Evolutionary conservation across 2,329 filamentous ascomycete genomes (phyloP), one percentile per base, ranked within the genome.

Genomic region (Metarhizium brunneum): DNA sequence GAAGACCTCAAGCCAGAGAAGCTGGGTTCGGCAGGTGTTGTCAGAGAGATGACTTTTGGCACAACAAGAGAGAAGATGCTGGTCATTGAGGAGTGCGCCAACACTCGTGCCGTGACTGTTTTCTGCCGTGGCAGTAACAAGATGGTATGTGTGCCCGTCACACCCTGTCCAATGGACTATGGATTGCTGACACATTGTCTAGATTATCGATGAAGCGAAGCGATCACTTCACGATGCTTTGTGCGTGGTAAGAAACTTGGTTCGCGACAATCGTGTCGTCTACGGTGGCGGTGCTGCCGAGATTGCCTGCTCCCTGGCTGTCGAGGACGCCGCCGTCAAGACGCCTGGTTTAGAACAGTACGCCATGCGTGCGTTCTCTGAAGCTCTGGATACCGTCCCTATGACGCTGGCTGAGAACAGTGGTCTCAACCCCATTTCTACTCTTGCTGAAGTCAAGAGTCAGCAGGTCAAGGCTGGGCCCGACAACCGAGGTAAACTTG

Each of bases 51-150:
- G 87, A 88, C 84, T 32, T 99, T 99, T 67, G 94, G 94, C 65
- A 99, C 94, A 2, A 99, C 94, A 47, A 84, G 94, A 68, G 94
- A 99, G 75, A 97, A 99, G 84, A 99, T 99, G 94, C 80, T 99
- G 65, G 90, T 99, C 56, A 99, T 99, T 65, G 95, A 99, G 76
- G 94, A 99, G 75, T 99, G 94, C 69, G 94, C 95, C 67, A 99
- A 99, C 77, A 96, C 90, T 57, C 82, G 94, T 66, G 94, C 94
- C 48, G 95, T 99, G 58, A 99, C 94, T 2, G 85, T 95, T 55
- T 99, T 99, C 72, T 89, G 99, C 58, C 83, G 94, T 67, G 94
- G 94, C 67, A 95, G 91, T 80, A 99, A 99, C 83, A 99, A 97
- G 81, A 99, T 99, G 94, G 90, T 92, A 73, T 69, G 81, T 73